Evolutionary conservation across 108 stramenopile genomes (phyloP), one percentile per base, ranked within the genome.

Genomic region (Nitzschia inconspicua): DNA sequence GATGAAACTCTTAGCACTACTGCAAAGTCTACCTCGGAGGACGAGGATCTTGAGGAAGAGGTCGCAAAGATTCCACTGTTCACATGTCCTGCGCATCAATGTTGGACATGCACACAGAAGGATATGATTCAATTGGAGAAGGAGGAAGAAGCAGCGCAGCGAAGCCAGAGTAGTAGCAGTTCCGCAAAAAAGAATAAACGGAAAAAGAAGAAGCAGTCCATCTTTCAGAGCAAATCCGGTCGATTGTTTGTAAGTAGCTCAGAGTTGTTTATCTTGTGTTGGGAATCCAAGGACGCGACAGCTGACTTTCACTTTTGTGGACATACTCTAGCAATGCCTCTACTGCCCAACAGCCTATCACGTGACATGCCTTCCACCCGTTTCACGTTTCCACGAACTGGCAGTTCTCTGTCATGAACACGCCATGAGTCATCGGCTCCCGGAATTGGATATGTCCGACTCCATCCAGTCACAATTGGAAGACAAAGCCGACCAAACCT

Each of bases 261-360:
- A 65, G 0, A 63, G 72, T 34, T 19, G 36, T 55, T 27, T 5
- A 30, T 5, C 22, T 57, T 41, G 6, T 44, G 18, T 44, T 19
- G n/a, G n/a, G n/a, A n/a, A n/a, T n/a, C n/a, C n/a, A n/a, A n/a
- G n/a, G 37, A 39, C 9, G 37, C 37, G 13, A 39, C 37, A 39
- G 13, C 9, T 13, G 9, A 39, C n/a, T 24, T 52, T 52, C 28
- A 3, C 4, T 31, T 28, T 3, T 50, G n/a, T 22, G 3, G 19
- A 3, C 8, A 41, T 44, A 18, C 46, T 19, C 25, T 20, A 75
- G 85, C 73, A 80, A 14, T 95, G 96, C 64, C 54, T 88, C 24
- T 75, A 90, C 44, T 97, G 96, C 43, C 94, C 93, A 0, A 79
- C 52, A 6, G 57, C 91, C 2, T 97, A 83, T 58, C 96, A 97